Evolutionary conservation across 495 filamentous ascomycete species (phyloP).

Genomic region (Trichoderma parareesei): DNA sequence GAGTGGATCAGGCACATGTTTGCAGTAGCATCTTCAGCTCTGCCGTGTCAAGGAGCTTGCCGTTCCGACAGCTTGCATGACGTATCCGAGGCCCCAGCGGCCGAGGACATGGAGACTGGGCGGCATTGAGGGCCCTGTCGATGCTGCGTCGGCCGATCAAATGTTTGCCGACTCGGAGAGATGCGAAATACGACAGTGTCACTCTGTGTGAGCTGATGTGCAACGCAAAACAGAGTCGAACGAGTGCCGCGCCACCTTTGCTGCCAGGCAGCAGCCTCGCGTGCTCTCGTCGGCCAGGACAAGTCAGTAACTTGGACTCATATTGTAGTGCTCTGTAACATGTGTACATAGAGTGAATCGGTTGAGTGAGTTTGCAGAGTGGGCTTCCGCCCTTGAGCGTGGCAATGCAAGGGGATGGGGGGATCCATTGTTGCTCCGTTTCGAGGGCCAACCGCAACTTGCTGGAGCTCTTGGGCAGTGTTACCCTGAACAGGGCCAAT

Average conservation of each 20-base stretch:
- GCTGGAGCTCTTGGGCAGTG: background rate
- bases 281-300: background rate
- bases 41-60: background rate
- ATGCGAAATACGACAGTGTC: background rate
- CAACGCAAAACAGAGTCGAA: background rate
- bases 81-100: background rate
- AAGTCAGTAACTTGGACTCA: background rate
- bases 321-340: background rate
- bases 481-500: background rate
- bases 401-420: background rate
- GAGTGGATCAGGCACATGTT: background rate
- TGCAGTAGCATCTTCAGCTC: too few species aligned
- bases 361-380: background rate
- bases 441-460: background rate
- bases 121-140: background rate
- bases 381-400: background rate
- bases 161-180: background rate
- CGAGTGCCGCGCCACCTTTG: background rate
- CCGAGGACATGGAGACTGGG: background rate
- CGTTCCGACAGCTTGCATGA: background rate
- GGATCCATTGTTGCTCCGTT: background rate
- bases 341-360: background rate
- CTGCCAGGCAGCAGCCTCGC: background rate
- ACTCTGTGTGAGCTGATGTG: constrained; percentile 10
- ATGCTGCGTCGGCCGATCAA: background rate